Evolutionary conservation across 805 yeast species (phyloP), one percentile per base, ranked within the genome.

Genomic region (Candida montana): DNA sequence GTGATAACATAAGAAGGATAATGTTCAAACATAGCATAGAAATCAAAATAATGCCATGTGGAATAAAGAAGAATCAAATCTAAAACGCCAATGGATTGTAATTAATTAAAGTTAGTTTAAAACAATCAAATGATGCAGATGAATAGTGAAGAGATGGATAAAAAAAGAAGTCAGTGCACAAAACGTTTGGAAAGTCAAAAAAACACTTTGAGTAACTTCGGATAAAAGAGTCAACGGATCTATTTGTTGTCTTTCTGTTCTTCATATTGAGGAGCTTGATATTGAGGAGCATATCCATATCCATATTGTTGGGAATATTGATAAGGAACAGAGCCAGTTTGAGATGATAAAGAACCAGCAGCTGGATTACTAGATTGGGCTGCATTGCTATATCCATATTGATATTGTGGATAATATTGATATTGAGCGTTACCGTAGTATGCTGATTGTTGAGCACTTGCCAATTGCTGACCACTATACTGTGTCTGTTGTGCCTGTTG

Each of bases 221-320:
- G n/a, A n/a, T n/a, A n/a, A n/a, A n/a, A n/a, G n/a, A n/a, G n/a
- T n/a, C n/a, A n/a, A n/a, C n/a, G n/a, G n/a, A n/a, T n/a, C n/a
- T n/a, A n/a, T n/a, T n/a, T 41, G 31, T 15, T 49, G 30, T 54
- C 58, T 44, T 53, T 51, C 20, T 26, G 29, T 13, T 54, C 58
- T 13, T 54, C 58, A 34, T 48, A 54, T 24, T 51, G 54, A 26
- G 49, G 49, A 23, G 41, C 44, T 40, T 51, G 49, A 40, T 52
- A 54, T 40, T 53, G 57, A 24, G 51, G 57, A 41, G 48, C 37
- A 42, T 53, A 53, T 5, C 59, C 57, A 32, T 53, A 52, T 10
- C 48, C 46, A 20, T 46, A 46, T 28, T 50, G 51, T 42, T 50
- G 54, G 11, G 52, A 50, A 35, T 52, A 54, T 38, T 49, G 57